Percentiles rank a stretch among this genome's conserved stretches.
phyloP scores from a whole-genome alignment of 2,329 filamentous ascomycete species.

The Fusarium sp. region DNA sequence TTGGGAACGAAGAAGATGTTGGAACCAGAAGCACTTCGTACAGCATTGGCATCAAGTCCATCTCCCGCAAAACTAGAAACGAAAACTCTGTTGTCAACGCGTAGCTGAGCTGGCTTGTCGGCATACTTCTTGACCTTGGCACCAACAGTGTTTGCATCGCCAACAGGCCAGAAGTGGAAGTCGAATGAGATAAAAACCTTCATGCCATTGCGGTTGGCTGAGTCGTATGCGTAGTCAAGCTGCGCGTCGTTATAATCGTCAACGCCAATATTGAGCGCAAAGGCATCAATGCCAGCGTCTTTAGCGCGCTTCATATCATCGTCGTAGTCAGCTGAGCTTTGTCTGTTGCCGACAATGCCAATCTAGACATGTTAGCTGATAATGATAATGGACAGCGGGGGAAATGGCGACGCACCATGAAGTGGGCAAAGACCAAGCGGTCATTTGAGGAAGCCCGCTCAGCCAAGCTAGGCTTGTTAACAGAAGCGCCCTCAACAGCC shows the following conservation, averaged over 20 bases:
- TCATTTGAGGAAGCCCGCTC: slow-evolving; percentile 30
- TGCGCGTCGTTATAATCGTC: slow-evolving; percentile 61
- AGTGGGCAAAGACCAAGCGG: slow-evolving; percentile 36
- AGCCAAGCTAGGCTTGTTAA: slow-evolving; percentile 9
- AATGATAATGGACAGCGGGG: accelerated
- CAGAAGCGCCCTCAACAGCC: neutral
- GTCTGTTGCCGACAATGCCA: slow-evolving; percentile 59
- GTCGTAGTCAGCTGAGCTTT: slow-evolving; percentile 59
- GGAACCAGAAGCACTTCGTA: slow-evolving; percentile 58
- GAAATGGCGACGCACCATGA: slow-evolving; percentile 22
- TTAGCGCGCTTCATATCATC: slow-evolving; percentile 61
- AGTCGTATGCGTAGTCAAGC: slow-evolving; percentile 62
- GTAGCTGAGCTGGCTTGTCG: slow-evolving; percentile 59
- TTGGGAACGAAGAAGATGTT: slow-evolving; percentile 64
- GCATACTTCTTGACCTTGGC: slow-evolving; percentile 61
- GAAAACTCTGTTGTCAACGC: slow-evolving; percentile 62
- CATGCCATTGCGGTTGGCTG: slow-evolving; percentile 61
- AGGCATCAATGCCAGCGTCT: slow-evolving; percentile 60
- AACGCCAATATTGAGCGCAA: slow-evolving; percentile 63
- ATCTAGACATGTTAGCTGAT: slow-evolving; percentile 49
- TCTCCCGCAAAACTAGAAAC: slow-evolving; percentile 67
- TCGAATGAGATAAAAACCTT: slow-evolving; percentile 70
- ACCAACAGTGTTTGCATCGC: slow-evolving; percentile 57
- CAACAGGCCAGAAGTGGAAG: slow-evolving; percentile 61
- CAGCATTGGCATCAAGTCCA: slow-evolving; percentile 57